These are phyloP conservation scores for Wallacemonas sp. DNA, from an alignment of 208 protist species.

Conservation along the genomic window DNA sequence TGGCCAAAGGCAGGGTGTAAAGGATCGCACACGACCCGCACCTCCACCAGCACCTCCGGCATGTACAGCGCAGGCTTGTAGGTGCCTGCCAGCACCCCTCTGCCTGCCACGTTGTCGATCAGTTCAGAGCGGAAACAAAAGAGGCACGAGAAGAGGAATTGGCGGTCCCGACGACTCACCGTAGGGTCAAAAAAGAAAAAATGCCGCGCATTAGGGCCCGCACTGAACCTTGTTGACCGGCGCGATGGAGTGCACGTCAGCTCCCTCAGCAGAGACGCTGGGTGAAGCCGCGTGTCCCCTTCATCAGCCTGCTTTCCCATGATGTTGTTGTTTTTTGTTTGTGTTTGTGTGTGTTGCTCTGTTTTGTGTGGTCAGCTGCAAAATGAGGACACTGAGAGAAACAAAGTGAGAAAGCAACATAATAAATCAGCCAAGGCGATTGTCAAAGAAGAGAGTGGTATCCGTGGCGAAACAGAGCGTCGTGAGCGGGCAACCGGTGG, in stretches of 20 bases:
- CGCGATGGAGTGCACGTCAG: slow-evolving; percentile 56
- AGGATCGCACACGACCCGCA: slow-evolving; percentile 75
- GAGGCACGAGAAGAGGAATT: slow-evolving; percentile 66
- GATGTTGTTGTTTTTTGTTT: not conserved
- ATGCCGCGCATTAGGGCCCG: slow-evolving; percentile 45
- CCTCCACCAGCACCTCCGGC: slow-evolving; percentile 76
- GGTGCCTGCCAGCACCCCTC: slow-evolving; percentile 25
- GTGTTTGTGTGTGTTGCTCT: not conserved
- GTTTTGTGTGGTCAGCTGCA: too few relatives aligned
- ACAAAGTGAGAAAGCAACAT: too few relatives aligned
- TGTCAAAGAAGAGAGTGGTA: too few relatives aligned
- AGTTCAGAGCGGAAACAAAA: slow-evolving; percentile 52
- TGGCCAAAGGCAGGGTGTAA: slow-evolving; percentile 88
- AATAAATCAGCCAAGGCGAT: too few relatives aligned
- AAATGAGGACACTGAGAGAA: too few relatives aligned
- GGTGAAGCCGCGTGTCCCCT: too few relatives aligned
- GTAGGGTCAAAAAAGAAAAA: slow-evolving; percentile 78
- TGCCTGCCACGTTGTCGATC: slow-evolving; percentile 20
- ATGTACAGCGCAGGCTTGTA: slow-evolving; percentile 50
- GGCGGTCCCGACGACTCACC: slow-evolving; percentile 68
- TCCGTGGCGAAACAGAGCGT: too few relatives aligned
- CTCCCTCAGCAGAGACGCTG: slow-evolving; percentile 14
- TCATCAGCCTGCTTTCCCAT: not conserved
- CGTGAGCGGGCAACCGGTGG: too few relatives aligned
- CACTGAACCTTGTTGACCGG: slow-evolving; percentile 70